These are phyloP conservation scores for Polyporus tsugae DNA, from an alignment of 1,284 basidiomycete species.

Conservation along the genomic window DNA sequence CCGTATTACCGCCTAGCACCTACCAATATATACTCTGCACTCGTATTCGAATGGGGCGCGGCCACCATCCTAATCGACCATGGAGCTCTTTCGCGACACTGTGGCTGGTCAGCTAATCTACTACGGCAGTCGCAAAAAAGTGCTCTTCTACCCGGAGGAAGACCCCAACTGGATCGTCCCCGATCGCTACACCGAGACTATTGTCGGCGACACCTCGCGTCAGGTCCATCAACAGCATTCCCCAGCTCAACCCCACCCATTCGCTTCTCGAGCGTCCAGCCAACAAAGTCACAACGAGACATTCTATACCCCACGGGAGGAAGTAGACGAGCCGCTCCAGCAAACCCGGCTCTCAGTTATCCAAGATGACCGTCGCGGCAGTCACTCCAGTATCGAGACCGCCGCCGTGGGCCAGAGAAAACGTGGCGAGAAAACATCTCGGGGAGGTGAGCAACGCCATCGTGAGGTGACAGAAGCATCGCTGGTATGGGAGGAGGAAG, in stretches of 20 bases:
- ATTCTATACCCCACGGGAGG: not conserved
- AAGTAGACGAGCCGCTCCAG: not conserved
- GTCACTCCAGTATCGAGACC: conserved; percentile 1
- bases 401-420: not conserved
- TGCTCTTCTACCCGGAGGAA: conserved; percentile 30
- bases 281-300: not conserved
- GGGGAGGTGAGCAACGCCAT: not conserved
- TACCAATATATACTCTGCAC: not conserved
- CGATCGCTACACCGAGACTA: conserved; percentile 3
- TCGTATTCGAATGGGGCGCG: no score
- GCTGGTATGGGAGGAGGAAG: not conserved
- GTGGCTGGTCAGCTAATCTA: conserved; percentile 30
- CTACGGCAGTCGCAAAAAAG: conserved; percentile 23
- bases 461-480: not conserved
- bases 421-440: not conserved
- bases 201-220: not conserved
- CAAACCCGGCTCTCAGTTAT: no score
- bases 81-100: conserved; percentile 27
- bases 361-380: not conserved
- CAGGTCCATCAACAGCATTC: not conserved
- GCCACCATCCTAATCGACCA: not conserved
- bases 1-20: not conserved
- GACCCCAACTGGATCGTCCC: conserved; percentile 23
- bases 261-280: not conserved
- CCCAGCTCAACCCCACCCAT: not conserved